Evolutionary conservation across 768 basidiomycete genomes (phyloP), one percentile per base, ranked within the genome.

Genomic region (Suillus cothurnatus): DNA sequence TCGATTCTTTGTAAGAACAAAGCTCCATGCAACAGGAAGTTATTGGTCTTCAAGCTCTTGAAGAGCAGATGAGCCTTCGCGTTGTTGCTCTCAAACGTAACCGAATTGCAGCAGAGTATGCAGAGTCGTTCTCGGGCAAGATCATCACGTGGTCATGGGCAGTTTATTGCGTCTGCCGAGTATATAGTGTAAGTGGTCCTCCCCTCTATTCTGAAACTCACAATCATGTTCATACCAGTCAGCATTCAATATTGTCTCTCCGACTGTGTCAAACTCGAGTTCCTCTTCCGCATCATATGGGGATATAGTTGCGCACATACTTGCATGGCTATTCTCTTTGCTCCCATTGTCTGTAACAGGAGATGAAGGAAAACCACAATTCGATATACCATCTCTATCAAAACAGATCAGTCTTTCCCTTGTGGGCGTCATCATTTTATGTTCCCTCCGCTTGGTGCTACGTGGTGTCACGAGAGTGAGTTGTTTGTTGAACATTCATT

Each of bases 391-490:
- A 12, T 77, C 79, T n/a, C 66, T 84, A 60, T 83, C 84, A 19
- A 79, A 84, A 26, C 86, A 87, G 67, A 79, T 85, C 32, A 92
- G 91, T 71, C 80, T 94, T 9, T 78, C 81, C 1, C 81, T 95
- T 17, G 90, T 94, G 34, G 93, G 93, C 17, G 77, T 86, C 56
- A 91, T 95, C 72, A 90, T 95, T 64, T 70, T 92, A 21, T 88
- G 84, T 56, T 92, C 89, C 65, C 84, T 95, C 39, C 80, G 91
- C 38, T 79, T 86, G 4, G 90, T 94, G 6, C 76, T 95, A 68
- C 79, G 81, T 21, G 88, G 89, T 15, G 92, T 89, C 28, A 86
- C 89, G 0, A 78, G 86, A 69, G 90, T 84, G 64, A 66, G 81
- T 71, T 36, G 57, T 21, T 55, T 60, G 49, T 68, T 59, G 59